Conservation (phyloP, 805 yeast species). For the Trichomonascus vanleenenianus region DNA sequence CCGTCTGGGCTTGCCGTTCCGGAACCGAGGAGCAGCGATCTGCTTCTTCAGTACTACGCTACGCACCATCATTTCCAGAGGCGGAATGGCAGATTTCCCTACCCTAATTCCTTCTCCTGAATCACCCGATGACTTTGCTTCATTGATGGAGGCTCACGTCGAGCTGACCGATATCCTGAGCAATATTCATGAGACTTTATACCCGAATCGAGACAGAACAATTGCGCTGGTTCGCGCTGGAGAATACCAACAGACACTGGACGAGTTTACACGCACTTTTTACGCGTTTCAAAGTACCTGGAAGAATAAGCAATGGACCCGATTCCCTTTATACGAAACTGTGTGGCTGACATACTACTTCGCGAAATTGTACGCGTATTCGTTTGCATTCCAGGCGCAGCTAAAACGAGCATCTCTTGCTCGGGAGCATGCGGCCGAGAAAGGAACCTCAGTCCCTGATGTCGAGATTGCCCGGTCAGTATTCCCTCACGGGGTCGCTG, state of each 20-base stretch:
- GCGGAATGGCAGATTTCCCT: conserved; percentile 13
- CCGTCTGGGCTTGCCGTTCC: conserved; percentile 19
- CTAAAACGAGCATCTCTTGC: conserved; percentile 11
- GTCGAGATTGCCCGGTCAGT: conserved; percentile 3
- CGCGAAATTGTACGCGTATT: conserved; percentile 17
- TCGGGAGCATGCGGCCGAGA: neutral
- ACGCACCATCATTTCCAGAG: neutral
- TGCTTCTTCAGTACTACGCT: conserved; percentile 16
- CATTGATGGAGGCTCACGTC: conserved; percentile 16
- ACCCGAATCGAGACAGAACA: conserved; percentile 19
- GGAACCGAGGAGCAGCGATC: conserved; percentile 21
- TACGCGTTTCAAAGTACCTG: conserved; percentile 16
- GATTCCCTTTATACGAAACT: conserved; percentile 15
- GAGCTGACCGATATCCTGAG: conserved; percentile 21
- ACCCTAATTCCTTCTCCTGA: conserved; percentile 12
- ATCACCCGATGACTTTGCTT: conserved; percentile 13
- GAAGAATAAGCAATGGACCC: conserved; percentile 15
- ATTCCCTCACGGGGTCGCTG: conserved; percentile 18
- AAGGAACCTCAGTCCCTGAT: too few species aligned
- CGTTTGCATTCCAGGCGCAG: conserved; percentile 20
- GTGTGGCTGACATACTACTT: conserved; percentile 18
- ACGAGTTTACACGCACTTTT: conserved; percentile 19
- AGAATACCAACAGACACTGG: conserved; percentile 18
- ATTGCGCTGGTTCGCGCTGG: conserved; percentile 18
- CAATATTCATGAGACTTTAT: conserved; percentile 20